Evolutionary conservation across 2,329 filamentous ascomycete genomes (phyloP).

Genomic region (Arthrobotrys conoides): DNA sequence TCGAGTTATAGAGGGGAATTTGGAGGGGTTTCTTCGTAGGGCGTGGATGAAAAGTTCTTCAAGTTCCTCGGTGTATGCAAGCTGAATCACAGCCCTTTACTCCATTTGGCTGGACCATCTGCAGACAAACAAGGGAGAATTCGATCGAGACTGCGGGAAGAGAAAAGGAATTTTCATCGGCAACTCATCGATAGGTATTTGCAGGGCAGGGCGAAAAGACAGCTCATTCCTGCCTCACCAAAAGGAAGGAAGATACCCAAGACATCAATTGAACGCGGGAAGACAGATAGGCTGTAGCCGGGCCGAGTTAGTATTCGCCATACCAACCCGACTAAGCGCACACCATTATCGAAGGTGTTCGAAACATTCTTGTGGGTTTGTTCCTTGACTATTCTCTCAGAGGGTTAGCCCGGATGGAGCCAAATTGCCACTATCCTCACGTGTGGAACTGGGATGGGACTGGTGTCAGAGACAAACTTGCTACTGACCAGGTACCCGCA

Average conservation of each 20-base stretch:
- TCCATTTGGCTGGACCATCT: constrained; percentile 59
- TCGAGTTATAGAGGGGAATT: constrained; percentile 35
- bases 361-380: constrained; percentile 31
- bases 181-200: constrained; percentile 51
- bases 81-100: constrained; percentile 58
- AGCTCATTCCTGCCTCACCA: constrained; percentile 38
- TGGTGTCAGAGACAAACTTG: constrained; percentile 33
- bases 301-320: constrained; percentile 51
- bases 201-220: constrained; percentile 54
- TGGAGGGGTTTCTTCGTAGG: constrained; percentile 41
- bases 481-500: constrained; percentile 31
- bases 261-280: constrained; percentile 31
- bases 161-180: constrained; percentile 28
- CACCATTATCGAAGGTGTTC: constrained; percentile 26
- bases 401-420: constrained; percentile 53
- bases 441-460: constrained; percentile 58
- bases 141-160: constrained; percentile 28
- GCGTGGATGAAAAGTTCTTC: constrained; percentile 41
- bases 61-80: constrained; percentile 36
- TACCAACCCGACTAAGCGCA: constrained; percentile 37
- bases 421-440: constrained; percentile 51
- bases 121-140: constrained; percentile 28
- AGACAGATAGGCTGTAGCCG: constrained; percentile 54
- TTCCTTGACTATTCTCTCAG: constrained; percentile 33
- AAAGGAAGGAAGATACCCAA: constrained; percentile 54